Evolutionary conservation across 169 alveolate species (phyloP).

Genomic region (Cryptosporidium parvum): DNA sequence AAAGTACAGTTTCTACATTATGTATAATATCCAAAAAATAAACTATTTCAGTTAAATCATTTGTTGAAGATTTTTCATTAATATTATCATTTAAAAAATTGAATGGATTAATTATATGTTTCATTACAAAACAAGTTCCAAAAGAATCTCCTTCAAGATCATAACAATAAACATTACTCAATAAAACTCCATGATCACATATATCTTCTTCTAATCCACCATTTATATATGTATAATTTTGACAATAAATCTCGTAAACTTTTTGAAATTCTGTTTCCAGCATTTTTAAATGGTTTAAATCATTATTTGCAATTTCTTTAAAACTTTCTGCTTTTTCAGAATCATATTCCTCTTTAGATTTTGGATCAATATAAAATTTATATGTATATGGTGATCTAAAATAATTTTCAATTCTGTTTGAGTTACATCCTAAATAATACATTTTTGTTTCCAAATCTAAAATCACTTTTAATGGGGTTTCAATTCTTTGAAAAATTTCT

Average conservation of each 20-base stretch:
- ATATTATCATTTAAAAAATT: not conserved
- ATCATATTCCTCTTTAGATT: not conserved
- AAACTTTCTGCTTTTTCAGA: not conserved
- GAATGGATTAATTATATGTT: slow-evolving; percentile 54
- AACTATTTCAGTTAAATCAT: not conserved
- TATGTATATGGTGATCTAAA: slow-evolving; percentile 65
- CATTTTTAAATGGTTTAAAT: slow-evolving; percentile 30
- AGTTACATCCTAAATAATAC: slow-evolving; percentile 60
- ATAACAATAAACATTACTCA: slow-evolving; percentile 70
- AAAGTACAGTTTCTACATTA: slow-evolving; percentile 65
- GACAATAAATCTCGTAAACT: slow-evolving; percentile 41
- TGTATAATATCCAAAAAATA: slow-evolving; percentile 59
- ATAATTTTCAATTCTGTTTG: slow-evolving; percentile 41
- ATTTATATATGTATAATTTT: slow-evolving; percentile 18
- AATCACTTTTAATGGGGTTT: slow-evolving; percentile 34
- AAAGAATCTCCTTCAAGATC: slow-evolving; percentile 70
- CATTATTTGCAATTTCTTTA: slow-evolving; percentile 7
- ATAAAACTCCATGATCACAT: slow-evolving; percentile 42
- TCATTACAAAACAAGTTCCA: slow-evolving; percentile 71
- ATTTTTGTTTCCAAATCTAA: slow-evolving; percentile 33
- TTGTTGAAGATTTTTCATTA: not conserved
- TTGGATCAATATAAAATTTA: slow-evolving; percentile 8
- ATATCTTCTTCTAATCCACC: slow-evolving; percentile 7
- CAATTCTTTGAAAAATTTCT: slow-evolving; percentile 28
- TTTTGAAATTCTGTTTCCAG: slow-evolving; percentile 48